phyloP scores from a whole-genome alignment of 2,329 filamentous ascomycete genomes.

The Incumbomyces delicatus region DNA sequence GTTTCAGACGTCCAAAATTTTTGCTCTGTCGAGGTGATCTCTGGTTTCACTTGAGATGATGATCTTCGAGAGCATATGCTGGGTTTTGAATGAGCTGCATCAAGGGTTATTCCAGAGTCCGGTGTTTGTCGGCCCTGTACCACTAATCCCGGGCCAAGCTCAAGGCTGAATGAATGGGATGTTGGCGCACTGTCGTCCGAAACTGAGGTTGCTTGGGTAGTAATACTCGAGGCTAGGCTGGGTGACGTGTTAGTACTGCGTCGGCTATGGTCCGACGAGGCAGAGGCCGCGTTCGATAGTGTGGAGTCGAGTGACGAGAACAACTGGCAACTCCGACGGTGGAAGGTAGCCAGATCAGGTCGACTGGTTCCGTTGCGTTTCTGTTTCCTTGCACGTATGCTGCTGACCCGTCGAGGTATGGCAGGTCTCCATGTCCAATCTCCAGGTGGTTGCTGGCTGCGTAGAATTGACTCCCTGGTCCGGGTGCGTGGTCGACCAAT shows the following conservation, averaged over 20 bases:
- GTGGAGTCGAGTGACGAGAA: conserved; percentile 6
- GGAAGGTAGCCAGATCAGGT: conserved; percentile 1
- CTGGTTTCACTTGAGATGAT: conserved; percentile 1
- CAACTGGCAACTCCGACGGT: conserved; percentile 5
- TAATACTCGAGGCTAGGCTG: neutral
- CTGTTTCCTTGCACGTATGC: neutral
- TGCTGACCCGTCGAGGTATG: conserved; percentile 5
- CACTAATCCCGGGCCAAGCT: neutral
- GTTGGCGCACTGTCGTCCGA: neutral
- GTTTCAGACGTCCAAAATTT: conserved; percentile 4
- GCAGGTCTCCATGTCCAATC: conserved; percentile 3
- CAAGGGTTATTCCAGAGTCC: neutral
- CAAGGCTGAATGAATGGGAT: neutral
- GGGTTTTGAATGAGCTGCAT: neutral
- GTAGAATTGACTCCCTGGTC: neutral
- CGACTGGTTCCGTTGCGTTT: neutral
- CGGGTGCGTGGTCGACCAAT: neutral
- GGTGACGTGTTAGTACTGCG: conserved; percentile 1
- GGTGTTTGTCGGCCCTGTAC: neutral
- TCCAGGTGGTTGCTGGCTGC: neutral
- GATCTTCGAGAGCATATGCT: neutral
- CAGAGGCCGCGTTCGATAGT: neutral
- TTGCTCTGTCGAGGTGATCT: conserved; percentile 5
- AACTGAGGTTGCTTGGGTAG: conserved; percentile 1
- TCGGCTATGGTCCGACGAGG: neutral